Conservation (phyloP, 139 green algal species). For the Volvox reticuliferus region DNA sequence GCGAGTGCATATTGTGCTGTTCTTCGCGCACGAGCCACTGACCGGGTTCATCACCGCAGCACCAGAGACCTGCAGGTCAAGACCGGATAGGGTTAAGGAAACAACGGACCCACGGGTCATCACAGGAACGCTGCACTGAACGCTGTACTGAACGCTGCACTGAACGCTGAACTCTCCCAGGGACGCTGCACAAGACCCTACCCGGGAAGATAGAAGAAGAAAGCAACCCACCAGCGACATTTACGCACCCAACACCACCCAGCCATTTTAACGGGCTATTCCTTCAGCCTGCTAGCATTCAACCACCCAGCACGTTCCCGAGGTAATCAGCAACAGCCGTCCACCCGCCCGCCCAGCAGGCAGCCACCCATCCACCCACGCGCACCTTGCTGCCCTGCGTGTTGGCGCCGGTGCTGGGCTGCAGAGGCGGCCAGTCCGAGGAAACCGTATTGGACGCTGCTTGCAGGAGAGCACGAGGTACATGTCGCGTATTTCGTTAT, state of each 20-base stretch:
- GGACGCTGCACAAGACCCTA: too few relatives aligned
- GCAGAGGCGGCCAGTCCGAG: constrained; percentile 26
- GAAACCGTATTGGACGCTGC: neutral
- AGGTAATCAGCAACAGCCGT: too few relatives aligned
- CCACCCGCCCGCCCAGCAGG: neutral
- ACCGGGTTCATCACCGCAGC: neutral
- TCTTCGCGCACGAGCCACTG: neutral
- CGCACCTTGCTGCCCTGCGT: neutral
- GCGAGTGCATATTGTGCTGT: neutral
- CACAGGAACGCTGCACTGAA: too few relatives aligned
- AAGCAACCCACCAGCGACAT: too few relatives aligned
- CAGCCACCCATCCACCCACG: neutral
- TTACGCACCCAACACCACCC: too few relatives aligned
- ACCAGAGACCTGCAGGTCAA: neutral
- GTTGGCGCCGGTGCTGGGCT: constrained; percentile 1
- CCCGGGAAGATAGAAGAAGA: too few relatives aligned
- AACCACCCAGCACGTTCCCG: too few relatives aligned
- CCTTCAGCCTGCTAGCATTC: too few relatives aligned
- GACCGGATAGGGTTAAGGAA: neutral
- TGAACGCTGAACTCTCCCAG: too few relatives aligned
- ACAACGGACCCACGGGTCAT: neutral
- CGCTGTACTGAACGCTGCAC: too few relatives aligned
- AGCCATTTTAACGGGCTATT: too few relatives aligned
- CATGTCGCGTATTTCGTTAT: too few relatives aligned
- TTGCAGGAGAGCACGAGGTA: neutral